Evolutionary conservation across 1,139 yeast species (phyloP).

Genomic region (Suhomyces terraborum): DNA sequence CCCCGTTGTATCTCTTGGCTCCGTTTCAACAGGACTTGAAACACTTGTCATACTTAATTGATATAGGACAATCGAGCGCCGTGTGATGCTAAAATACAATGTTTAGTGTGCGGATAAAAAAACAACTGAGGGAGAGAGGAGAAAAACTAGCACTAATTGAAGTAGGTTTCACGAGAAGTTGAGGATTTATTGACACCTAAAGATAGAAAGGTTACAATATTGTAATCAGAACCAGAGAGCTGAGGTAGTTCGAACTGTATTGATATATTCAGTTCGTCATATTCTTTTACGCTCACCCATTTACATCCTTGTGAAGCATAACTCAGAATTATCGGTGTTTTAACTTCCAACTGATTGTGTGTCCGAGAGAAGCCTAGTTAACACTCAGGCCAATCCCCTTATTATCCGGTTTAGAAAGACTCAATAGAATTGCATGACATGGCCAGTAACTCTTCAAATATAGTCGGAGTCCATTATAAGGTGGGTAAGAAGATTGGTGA

Average conservation of each 20-base stretch:
- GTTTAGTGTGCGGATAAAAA: constrained; percentile 11
- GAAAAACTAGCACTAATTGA: constrained; percentile 5
- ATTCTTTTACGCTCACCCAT: background rate
- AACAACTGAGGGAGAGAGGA: constrained; percentile 11
- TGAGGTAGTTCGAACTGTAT: background rate
- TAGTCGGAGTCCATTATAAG: constrained; percentile 77
- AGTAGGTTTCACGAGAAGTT: background rate
- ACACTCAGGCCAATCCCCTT: background rate
- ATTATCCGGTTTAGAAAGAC: background rate
- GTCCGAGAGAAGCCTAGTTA: background rate
- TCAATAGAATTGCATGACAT: constrained; percentile 11
- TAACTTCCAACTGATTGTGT: background rate
- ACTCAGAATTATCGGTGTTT: background rate
- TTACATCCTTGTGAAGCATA: background rate
- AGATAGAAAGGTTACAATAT: background rate
- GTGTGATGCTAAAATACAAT: constrained; percentile 3
- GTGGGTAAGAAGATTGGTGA: constrained; percentile 84
- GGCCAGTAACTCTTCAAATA: constrained; percentile 46
- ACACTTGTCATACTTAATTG: constrained; percentile 4
- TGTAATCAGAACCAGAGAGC: background rate
- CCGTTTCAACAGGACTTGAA: constrained; percentile 5
- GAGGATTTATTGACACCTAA: background rate
- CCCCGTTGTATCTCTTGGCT: background rate
- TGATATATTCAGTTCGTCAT: background rate
- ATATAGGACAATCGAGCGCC: background rate